Evolutionary conservation across 1,139 yeast species (phyloP), one percentile per base, ranked within the genome.

Genomic region (Candida sp.): DNA sequence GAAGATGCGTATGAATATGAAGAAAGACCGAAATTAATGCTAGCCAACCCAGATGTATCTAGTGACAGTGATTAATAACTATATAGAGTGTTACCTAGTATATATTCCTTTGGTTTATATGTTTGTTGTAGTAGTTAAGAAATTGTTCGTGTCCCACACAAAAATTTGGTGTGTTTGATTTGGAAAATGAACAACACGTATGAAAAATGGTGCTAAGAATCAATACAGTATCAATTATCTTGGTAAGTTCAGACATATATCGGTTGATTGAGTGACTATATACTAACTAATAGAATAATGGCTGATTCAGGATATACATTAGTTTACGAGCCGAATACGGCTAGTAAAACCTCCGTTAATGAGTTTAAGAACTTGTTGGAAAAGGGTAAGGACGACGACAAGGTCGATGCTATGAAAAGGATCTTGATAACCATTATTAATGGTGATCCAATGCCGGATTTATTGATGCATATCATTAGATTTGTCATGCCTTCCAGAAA

Each of bases 401-500:
- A 93, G 68, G 80, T 91, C 51, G 88, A 82, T 45, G 85, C 97
- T 48, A 93, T 93, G 99, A 87, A 87, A 61, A 81, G 81, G 55
- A 86, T 93, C 53, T 76, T 93, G 54, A 81, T 87, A 50, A 78
- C 91, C 44, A 90, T 95, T 82, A 78, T 93, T 53, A 95, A 89
- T 60, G 97, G 98, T 29, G 96, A 93, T 58, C 83, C 95, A 45
- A 76, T 93, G 83, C 95, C 97, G n/a, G 96, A 87, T 52, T 74
- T 95, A 55, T 79, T 95, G 68, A 93, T 95, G 99, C 97, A 91
- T 64, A 87, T 95, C 54, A 93, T 95, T 57, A 81, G 99, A 59
- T 95, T 89, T 59, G 95, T 95, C 45, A 90, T 95, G 97, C 99
- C 99, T 21, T 88, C 97, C 21, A 86, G 78, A 58, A 84, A 84